phyloP scores from a whole-genome alignment of 352 stramenopile species.

The Phytophthora ohioensis region DNA sequence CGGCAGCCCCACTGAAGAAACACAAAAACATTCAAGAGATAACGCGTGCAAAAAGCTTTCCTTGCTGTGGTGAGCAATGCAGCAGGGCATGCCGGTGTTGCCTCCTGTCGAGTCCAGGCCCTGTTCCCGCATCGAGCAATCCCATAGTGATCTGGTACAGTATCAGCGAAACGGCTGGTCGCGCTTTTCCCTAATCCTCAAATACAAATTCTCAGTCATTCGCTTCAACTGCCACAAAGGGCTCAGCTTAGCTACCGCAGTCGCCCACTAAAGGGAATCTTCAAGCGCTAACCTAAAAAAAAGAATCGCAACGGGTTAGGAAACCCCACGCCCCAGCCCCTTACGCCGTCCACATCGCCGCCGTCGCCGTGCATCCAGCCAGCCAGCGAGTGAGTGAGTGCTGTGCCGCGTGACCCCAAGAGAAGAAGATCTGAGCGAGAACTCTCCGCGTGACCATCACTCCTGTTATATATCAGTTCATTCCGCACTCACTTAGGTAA shows the following conservation, averaged over 20 bases:
- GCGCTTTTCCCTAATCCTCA: neutral
- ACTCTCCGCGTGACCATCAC: slow-evolving; percentile 32
- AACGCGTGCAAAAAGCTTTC: neutral
- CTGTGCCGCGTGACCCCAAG: neutral
- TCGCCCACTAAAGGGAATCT: slow-evolving; percentile 1
- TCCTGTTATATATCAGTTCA: slow-evolving; percentile 14
- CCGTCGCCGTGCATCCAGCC: neutral
- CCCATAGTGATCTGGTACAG: too few relatives aligned
- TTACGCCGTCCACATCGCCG: neutral
- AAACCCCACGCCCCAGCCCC: neutral
- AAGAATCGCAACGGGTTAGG: slow-evolving; percentile 8
- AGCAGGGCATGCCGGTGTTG: neutral
- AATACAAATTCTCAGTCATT: slow-evolving; percentile 17
- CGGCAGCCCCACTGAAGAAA: neutral
- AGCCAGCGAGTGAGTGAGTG: neutral
- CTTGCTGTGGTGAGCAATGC: neutral
- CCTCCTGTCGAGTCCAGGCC: neutral
- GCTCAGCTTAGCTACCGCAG: neutral
- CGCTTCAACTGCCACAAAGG: slow-evolving; percentile 8
- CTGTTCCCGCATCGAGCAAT: neutral
- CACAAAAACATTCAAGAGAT: neutral
- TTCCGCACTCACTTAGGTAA: slow-evolving; percentile 6
- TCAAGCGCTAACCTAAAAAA: slow-evolving; percentile 15
- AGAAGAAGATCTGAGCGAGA: slow-evolving; percentile 21
- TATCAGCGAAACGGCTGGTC: slow-evolving; percentile 3